Evolutionary conservation across 2,329 filamentous ascomycete species (phyloP).

Genomic region (Alternaria dauci): DNA sequence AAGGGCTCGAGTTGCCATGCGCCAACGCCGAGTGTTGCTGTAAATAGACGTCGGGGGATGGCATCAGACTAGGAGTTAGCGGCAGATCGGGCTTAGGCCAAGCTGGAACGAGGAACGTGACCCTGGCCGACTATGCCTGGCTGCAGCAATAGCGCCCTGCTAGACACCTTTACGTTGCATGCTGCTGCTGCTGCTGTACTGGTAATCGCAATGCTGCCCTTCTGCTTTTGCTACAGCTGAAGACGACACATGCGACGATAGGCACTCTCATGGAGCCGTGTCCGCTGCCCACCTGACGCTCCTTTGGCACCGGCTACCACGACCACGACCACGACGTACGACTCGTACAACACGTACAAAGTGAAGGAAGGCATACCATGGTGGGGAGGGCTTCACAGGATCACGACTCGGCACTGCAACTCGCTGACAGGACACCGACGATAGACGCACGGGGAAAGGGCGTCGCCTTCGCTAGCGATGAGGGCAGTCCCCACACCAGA

Average conservation of each 20-base stretch:
- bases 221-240: slow-evolving; percentile 12
- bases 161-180: slow-evolving; percentile 5
- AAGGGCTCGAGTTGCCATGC: not conserved
- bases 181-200: slow-evolving; percentile 1
- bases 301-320: slow-evolving; percentile 9
- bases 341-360: not conserved
- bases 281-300: slow-evolving; percentile 5
- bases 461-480: slow-evolving; percentile 32
- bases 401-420: slow-evolving; percentile 13
- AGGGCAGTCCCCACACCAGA: slow-evolving; percentile 11
- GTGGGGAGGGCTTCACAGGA: slow-evolving; percentile 28
- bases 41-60: slow-evolving; percentile 14
- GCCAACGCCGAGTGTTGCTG: slow-evolving; percentile 1
- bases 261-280: slow-evolving; percentile 3
- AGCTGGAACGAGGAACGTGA: slow-evolving; percentile 15
- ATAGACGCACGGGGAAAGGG: slow-evolving; percentile 31
- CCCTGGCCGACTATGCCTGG: slow-evolving; percentile 7
- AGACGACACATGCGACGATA: slow-evolving; percentile 1
- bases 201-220: slow-evolving; percentile 5
- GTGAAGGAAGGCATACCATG: slow-evolving; percentile 25
- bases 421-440: slow-evolving; percentile 24
- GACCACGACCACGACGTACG: not conserved
- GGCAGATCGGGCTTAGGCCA: slow-evolving; percentile 16
- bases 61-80: slow-evolving; percentile 10
- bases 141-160: slow-evolving; percentile 15